Base-by-base conservation (phyloP, 2,329 filamentous ascomycete species). In the Exophiala sp. region DNA sequence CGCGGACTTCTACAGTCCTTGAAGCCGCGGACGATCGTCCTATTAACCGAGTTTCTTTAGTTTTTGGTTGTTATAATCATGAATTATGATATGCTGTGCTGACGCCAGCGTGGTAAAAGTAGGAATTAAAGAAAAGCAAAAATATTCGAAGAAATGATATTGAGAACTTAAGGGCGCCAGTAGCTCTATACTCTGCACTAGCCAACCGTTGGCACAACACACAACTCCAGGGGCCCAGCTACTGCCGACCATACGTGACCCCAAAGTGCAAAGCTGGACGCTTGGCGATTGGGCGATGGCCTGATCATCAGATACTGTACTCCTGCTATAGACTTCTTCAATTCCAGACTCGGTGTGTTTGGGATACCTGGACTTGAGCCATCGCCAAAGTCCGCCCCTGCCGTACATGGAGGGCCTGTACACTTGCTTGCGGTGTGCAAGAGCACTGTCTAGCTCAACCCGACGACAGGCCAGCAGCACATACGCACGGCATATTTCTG, bases 341-440 rank as follows among this genome's bases (percentile, higher is more conserved):
- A n/a, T n/a, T n/a, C n/a, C n/a, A 43, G 23, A 16, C 41, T n/a
- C 41, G 21, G 13, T 32, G 9, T 30, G 41, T 37, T 19, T 37
- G 34, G 34, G 7, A 3, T 18, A 2, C 14, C n/a, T 3, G 11
- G 8, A 18, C 34, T 19, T 9, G 18, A 37, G 9, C 40, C 40
- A 5, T 21, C 9, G n/a, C 21, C 40, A 19, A 18, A 5, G 5
- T 9, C 22, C 10, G 9, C 18, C 19, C 38, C 3, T 14, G 13
- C 38, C 19, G n/a, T 19, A 9, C 19, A 57, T 54, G 51, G 54
- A 57, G 27, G 46, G 54, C 3, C 32, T 57, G 18, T 57, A 50
- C 23, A 58, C 56, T 18, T 58, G 56, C 34, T 24, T 58, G 48
- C 51, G 51, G 44, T 58, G 56, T 46, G 48, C 52, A 6, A 45